These are phyloP conservation scores for Populus tomentosa DNA, from an alignment of 441 rosid genomes.

Conservation along the genomic window DNA sequence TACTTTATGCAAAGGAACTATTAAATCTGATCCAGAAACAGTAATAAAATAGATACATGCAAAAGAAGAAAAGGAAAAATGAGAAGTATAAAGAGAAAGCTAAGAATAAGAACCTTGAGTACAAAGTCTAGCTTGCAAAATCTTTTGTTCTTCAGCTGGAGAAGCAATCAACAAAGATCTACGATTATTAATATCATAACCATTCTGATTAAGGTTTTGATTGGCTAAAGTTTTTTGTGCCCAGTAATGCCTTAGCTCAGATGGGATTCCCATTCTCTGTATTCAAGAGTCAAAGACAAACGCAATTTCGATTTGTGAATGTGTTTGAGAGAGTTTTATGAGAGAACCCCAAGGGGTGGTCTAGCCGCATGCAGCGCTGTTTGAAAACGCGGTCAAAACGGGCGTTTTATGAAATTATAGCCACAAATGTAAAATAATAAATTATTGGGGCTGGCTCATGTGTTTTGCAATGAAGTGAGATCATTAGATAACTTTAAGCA, in stretches of 20 bases:
- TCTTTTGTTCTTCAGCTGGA: conserved; percentile 47
- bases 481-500: no score
- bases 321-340: not conserved
- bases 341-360: no score
- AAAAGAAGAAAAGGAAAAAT: not conserved
- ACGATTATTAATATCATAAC: not conserved
- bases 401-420: no score
- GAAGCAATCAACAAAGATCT: conserved; percentile 38
- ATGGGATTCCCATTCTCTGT: not conserved
- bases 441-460: no score
- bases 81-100: not conserved
- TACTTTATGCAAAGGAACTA: not conserved
- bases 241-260: not conserved
- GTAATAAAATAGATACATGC: not conserved
- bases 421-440: no score
- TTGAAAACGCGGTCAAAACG: no score
- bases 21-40: not conserved
- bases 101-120: conserved; percentile 41
- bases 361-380: no score
- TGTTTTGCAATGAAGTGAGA: no score
- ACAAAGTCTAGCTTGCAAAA: conserved; percentile 36
- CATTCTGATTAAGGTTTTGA: not conserved
- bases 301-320: not conserved
- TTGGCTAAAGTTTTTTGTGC: not conserved
- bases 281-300: not conserved